phyloP scores from a whole-genome alignment of 371 early-diverging fungal genomes.

The Mucor sp. region DNA sequence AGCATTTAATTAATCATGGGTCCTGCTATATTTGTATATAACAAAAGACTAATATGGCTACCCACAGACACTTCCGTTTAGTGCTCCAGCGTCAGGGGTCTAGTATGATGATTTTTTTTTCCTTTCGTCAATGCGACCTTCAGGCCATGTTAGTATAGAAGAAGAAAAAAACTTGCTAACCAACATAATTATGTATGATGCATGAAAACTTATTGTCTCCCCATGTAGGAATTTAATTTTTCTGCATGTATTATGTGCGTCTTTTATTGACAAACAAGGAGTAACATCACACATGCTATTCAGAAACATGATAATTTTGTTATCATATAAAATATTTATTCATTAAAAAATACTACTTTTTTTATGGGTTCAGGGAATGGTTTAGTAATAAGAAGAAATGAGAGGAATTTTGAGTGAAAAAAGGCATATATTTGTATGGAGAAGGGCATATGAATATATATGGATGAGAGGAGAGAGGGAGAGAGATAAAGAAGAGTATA shows the following conservation, averaged over 20 bases:
- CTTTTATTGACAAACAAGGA: not conserved
- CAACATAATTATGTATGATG: not conserved
- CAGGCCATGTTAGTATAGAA: not conserved
- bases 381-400: not conserved
- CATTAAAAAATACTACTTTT: slow-evolving; percentile 1
- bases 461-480: not conserved
- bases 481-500: not conserved
- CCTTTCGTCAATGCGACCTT: not conserved
- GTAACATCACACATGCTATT: not conserved
- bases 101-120: not conserved
- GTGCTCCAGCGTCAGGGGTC: not conserved
- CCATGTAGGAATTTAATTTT: not conserved
- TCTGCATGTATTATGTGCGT: not conserved
- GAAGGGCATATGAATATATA: not conserved
- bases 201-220: not conserved
- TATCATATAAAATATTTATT: not conserved
- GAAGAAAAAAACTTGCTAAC: not conserved
- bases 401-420: not conserved
- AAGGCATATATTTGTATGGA: not conserved
- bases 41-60: not conserved
- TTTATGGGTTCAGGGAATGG: not conserved
- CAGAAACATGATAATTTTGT: not conserved
- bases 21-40: not conserved
- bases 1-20: not conserved
- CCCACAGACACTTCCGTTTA: not conserved